Percentiles rank a stretch among this genome's conserved stretches.
Evolutionary conservation across 2,329 filamentous ascomycete species (phyloP).

Genomic region (Magnaporthiopsis poae): DNA sequence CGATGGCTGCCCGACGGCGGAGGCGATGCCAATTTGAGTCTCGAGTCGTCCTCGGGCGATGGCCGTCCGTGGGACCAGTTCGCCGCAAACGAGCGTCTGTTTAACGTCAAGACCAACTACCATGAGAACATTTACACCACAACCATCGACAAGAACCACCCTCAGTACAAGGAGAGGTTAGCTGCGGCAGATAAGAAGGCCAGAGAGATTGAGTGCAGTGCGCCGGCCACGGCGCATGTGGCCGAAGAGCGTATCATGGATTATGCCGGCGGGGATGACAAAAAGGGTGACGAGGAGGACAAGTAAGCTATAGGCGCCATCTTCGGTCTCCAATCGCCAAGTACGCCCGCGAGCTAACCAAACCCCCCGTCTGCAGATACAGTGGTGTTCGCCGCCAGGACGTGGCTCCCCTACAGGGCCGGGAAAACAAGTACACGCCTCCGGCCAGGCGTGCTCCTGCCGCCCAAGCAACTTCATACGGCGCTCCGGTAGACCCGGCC

Average conservation of each 20-base stretch:
- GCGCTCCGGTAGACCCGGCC: constrained; percentile 73
- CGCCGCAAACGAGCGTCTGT: constrained; percentile 74
- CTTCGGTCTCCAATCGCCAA: constrained; percentile 1
- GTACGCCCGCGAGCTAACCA: constrained; percentile 2
- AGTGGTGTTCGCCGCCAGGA: constrained; percentile 78
- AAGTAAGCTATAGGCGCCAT: constrained; percentile 46
- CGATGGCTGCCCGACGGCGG: constrained; percentile 65
- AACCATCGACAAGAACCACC: constrained; percentile 71
- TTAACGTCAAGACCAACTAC: constrained; percentile 81
- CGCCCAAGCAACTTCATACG: constrained; percentile 60
- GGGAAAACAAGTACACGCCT: constrained; percentile 72
- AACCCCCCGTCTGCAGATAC: constrained; percentile 46
- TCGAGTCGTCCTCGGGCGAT: constrained; percentile 47
- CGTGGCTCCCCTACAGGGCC: constrained; percentile 53
- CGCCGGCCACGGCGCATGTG: constrained; percentile 67
- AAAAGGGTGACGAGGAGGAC: constrained; percentile 79
- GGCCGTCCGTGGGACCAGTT: constrained; percentile 79
- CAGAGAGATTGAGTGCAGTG: constrained; percentile 75
- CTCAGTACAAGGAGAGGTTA: constrained; percentile 67
- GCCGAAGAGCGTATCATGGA: constrained; percentile 79
- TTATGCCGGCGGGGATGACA: constrained; percentile 51
- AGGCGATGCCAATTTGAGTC: constrained; percentile 56
- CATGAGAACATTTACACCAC: constrained; percentile 94
- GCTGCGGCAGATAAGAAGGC: constrained; percentile 75
- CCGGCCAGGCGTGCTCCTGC: constrained; percentile 76